These are phyloP conservation scores for Hordeum vulgare DNA, from an alignment of 176 grass and related monocot species.

Conservation along the genomic window DNA sequence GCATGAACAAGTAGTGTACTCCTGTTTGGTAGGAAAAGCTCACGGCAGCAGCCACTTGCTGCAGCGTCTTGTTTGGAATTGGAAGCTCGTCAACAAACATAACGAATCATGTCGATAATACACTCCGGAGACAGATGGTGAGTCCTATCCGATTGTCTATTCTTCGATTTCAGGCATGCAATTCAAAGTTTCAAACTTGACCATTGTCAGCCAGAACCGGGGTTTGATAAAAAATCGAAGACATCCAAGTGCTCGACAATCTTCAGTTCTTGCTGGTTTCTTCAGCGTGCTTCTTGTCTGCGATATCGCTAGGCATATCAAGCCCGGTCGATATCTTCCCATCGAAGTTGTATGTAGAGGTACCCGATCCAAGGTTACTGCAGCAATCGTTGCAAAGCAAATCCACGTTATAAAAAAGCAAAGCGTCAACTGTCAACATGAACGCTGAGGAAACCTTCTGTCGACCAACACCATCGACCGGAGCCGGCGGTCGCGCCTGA, in stretches of 20 bases:
- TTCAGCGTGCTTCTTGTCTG: constrained; percentile 14
- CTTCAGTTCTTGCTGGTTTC: constrained; percentile 18
- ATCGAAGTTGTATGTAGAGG: constrained; percentile 40
- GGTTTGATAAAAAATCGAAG: too few species aligned
- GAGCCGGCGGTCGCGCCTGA: constrained; percentile 84
- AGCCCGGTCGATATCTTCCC: constrained; percentile 42
- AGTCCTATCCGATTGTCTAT: too few species aligned
- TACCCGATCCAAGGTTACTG: constrained; percentile 48
- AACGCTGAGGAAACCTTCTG: constrained; percentile 33
- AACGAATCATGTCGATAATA: too few species aligned
- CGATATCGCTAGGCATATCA: constrained; percentile 51
- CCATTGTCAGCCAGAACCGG: too few species aligned
- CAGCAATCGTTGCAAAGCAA: neutral
- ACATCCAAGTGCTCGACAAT: neutral
- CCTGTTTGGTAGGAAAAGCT: neutral
- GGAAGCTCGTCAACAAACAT: too few species aligned
- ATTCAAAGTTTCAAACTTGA: too few species aligned
- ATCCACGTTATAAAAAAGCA: neutral
- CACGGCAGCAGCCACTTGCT: neutral
- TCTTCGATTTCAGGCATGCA: too few species aligned
- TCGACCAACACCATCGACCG: constrained; percentile 74
- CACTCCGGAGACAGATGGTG: too few species aligned
- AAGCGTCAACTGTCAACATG: neutral
- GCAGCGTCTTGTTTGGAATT: too few species aligned
- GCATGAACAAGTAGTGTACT: neutral